Evolutionary conservation across 208 protist genomes (phyloP), one percentile per base, ranked within the genome.

Genomic region (Acanthamoeba sp.): DNA sequence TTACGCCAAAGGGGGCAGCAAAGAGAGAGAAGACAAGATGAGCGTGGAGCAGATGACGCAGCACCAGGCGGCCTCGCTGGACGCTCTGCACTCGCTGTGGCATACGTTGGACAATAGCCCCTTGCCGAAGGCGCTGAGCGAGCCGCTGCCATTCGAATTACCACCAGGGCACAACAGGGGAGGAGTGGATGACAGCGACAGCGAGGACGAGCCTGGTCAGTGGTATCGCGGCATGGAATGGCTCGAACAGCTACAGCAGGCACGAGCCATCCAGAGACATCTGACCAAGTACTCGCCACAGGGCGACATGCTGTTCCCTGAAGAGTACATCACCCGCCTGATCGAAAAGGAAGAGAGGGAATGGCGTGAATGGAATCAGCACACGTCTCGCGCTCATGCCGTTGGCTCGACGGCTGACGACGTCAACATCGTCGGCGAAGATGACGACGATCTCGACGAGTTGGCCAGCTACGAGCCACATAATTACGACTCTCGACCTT

Each of bases 331-430:
- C 22, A 32, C 22, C 1, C 1, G 27, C 76, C 14, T 85, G n/a
- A 50, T 85, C 42, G 76, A 85, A 5, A 50, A 36, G n/a, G 76
- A 85, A 27, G 76, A 85, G 29, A 50, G 76, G 18, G 76, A 85
- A 85, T 85, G 76, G 76, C 76, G 76, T 22, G 76, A 85, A 85
- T 85, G 76, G 76, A 22, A 85, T 18, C 38, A 34, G 36, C 69
- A 80, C 6, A 80, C 59, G 1, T 4, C 1, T 4, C 42, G 2
- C 3, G 24, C 10, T 1, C 24, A 7, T 32, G 45, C 76, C 40
- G 40, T 55, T 82, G 40, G 38, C 4, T 82, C 40, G 38, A 52
- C 40, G 38, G 73, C 24, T 24, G 73, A 73, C 42, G 76, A 59
- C 9, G 76, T 48, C 32, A n/a, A 78, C 34, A 36, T 48, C 12